Conservation (phyloP, 495 filamentous ascomycete species). For the Penicillium pancosmium region DNA sequence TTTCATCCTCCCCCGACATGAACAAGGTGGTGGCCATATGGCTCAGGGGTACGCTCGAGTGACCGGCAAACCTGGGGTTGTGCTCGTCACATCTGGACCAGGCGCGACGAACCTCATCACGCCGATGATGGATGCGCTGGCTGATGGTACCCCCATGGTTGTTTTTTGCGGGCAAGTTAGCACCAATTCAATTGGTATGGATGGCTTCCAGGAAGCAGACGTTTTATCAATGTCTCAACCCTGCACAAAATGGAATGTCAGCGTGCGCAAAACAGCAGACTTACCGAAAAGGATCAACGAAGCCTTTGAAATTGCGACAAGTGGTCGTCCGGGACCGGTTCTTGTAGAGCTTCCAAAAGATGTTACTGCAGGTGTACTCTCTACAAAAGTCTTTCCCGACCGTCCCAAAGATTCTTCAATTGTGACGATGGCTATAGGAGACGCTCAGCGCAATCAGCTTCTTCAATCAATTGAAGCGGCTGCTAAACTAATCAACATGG, state of each 20-base stretch:
- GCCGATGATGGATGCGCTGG: slow-evolving; percentile 63
- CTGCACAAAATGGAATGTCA: slow-evolving; percentile 70
- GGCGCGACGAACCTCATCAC: slow-evolving; percentile 66
- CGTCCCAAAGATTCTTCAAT: neutral
- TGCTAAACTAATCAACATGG: slow-evolving; percentile 58
- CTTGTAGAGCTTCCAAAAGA: slow-evolving; percentile 65
- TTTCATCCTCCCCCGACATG: slow-evolving; percentile 63
- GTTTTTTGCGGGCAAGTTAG: slow-evolving; percentile 64
- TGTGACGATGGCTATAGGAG: neutral
- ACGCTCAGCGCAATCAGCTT: neutral
- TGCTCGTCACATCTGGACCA: slow-evolving; percentile 66
- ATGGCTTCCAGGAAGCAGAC: slow-evolving; percentile 67
- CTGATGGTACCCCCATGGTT: slow-evolving; percentile 64
- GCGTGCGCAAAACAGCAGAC: slow-evolving; percentile 62
- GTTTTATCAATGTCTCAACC: slow-evolving; percentile 62
- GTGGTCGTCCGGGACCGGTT: slow-evolving; percentile 62
- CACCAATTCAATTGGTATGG: slow-evolving; percentile 58
- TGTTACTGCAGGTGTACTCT: slow-evolving; percentile 54
- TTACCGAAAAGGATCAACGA: slow-evolving; percentile 62
- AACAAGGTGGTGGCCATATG: slow-evolving; percentile 70
- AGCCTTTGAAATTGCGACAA: slow-evolving; percentile 64
- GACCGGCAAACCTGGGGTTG: slow-evolving; percentile 61
- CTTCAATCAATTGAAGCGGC: slow-evolving; percentile 13
- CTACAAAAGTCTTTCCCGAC: neutral
- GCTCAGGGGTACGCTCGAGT: slow-evolving; percentile 66